Evolutionary conservation across 345 rosid species (phyloP), one percentile per base, ranked within the genome.

Genomic region (Gossypium sturtianum): DNA sequence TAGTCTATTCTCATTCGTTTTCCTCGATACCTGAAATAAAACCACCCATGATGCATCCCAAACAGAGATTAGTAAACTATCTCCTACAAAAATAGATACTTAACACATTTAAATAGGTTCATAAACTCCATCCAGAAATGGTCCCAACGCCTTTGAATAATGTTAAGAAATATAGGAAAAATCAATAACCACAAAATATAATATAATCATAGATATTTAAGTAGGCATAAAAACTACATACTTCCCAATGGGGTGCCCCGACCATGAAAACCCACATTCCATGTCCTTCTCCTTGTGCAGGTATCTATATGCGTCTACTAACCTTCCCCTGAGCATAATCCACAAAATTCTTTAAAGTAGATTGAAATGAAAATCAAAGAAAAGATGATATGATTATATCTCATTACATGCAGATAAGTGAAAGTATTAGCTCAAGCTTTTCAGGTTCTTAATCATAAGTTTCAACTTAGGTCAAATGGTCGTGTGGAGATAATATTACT

Each of bases 261-360:
- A 61, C 66, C 66, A 94, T 61, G 98, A 94, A 84, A 95, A 95
- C 74, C 99, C 99, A 75, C 80, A 56, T 12, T 91, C 98, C 94
- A 85, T 89, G 84, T 95, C 98, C 82, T 76, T 88, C 74, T 91
- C 97, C 79, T 86, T 86, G 88, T 95, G 93, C 78, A 93, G 75
- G 80, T 79, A 81, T 81, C 99, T 88, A 82, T 91, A 93, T 61
- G 94, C 94, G 76, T 95, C 98, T 66, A 91, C 79, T 65, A 95
- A 94, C 80, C 79, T 87, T 83, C 98, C 98, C 86, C 97, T 93
- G 78, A 75, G 78, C 81, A 83, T 29, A 72, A 72, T 74, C 58
- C 79, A 74, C 34, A 38, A 76, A 59, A 64, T 17, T 29, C 12
- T 63, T 19, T 47, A 27, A 61, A 61, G 20, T 23, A 49, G 13